Percentiles rank a stretch among this genome's conserved stretches.
phyloP scores from a whole-genome alignment of 176 grass and related monocot genomes.

The barley (Hordeum vulgare) region DNA sequence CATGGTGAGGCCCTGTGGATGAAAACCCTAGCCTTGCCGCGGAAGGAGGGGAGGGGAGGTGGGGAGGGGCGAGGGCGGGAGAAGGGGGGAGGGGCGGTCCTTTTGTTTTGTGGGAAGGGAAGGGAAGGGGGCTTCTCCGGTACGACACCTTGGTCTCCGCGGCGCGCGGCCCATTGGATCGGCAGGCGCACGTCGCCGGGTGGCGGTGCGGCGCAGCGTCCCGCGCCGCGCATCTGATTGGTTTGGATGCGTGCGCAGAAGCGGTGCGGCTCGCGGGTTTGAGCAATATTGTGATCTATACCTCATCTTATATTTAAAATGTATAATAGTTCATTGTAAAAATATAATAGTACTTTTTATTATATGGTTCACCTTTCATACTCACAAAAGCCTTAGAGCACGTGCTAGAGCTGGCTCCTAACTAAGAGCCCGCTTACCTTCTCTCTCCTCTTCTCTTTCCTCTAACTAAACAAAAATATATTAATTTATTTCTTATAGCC shows the following conservation, averaged over 20 bases:
- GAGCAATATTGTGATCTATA: too few species aligned
- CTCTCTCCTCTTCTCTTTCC: too few species aligned
- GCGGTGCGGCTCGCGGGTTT: not conserved
- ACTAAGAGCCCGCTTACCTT: too few species aligned
- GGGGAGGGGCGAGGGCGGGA: not conserved
- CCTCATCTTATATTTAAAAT: too few species aligned
- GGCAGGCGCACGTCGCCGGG: not conserved
- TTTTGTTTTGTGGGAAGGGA: not conserved
- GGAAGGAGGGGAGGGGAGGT: not conserved
- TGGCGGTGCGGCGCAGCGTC: not conserved
- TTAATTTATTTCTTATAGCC: too few species aligned
- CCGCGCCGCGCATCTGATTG: not conserved
- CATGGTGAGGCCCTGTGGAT: constrained; percentile 25
- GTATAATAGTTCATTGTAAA: too few species aligned
- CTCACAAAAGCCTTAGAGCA: too few species aligned
- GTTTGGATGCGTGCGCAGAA: not conserved
- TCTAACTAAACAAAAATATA: too few species aligned
- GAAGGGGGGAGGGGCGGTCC: not conserved
- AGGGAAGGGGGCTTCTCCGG: not conserved
- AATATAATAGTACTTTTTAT: too few species aligned
- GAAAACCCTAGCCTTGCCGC: constrained; percentile 35
- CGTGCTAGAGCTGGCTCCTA: too few species aligned
- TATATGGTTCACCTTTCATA: too few species aligned
- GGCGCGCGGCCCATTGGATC: not conserved
- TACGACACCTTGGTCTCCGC: not conserved